Evolutionary conservation across 306 rosid species (phyloP).

Genomic region (Castanea mollissima): DNA sequence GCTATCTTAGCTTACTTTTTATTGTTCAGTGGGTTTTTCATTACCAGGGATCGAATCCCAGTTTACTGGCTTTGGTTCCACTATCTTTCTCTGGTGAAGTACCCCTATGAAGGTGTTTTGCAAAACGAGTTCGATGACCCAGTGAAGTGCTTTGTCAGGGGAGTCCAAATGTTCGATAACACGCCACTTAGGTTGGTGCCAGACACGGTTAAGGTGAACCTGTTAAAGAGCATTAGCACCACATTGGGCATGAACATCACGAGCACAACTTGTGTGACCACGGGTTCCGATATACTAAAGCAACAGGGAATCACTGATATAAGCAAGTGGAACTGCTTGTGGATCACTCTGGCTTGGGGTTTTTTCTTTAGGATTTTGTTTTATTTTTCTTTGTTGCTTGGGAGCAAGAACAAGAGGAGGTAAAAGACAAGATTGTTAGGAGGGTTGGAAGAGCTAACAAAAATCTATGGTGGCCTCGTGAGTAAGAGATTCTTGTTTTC

Average conservation of each 20-base stretch:
- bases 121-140: constrained; percentile 67
- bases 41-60: constrained; percentile 71
- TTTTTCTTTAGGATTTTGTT: constrained; percentile 79
- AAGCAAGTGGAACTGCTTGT: constrained; percentile 72
- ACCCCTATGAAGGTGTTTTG: constrained; percentile 81
- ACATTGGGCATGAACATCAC: constrained; percentile 62
- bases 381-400: constrained; percentile 56
- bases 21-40: constrained; percentile 89
- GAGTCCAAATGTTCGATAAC: constrained; percentile 73
- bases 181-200: constrained; percentile 63
- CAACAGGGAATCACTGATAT: constrained; percentile 77
- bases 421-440: constrained; percentile 3
- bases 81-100: constrained; percentile 75
- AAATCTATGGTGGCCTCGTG: too few species aligned
- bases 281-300: constrained; percentile 61
- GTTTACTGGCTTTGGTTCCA: constrained; percentile 89
- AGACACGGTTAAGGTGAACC: constrained; percentile 35
- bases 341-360: constrained; percentile 76
- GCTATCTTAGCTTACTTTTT: constrained; percentile 78
- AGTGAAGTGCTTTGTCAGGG: constrained; percentile 59
- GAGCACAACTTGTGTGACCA: constrained; percentile 60
- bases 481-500: background rate
- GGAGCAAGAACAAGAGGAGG: constrained; percentile 76
- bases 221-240: constrained; percentile 62
- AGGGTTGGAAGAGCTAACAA: too few species aligned